Base-by-base conservation (phyloP, 176 grass and related monocot species). In the Zea luxurians region DNA sequence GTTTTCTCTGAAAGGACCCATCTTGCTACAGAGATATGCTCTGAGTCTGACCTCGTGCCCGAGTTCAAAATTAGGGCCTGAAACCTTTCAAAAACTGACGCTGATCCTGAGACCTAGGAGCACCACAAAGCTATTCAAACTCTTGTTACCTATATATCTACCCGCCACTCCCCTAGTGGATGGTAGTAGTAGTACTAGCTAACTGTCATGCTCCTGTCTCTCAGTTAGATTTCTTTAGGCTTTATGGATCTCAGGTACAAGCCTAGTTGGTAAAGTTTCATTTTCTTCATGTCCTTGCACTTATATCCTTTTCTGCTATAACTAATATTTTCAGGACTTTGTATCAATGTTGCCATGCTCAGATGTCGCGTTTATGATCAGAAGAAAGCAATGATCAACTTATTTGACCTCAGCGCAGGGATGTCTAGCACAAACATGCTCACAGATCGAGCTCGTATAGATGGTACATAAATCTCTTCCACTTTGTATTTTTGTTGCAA, bases 361-460 rank as follows among this genome's bases (percentile, higher is more conserved):
- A 10, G 58, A 81, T 65, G 77, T 3, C 49, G 35, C 27, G 5
- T 64, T 50, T 76, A 58, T 89, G 0, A 46, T 76, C 34, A 70
- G 40, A 80, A 64, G 55, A 50, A 78, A 35, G 60, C 71, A 48
- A 86, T 94, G 92, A 89, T 91, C 73, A 94, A 86, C 71, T 43
- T 89, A 72, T 91, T 91, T 8, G 89, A 94, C 55, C 73, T 86
- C 61, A 86, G 76, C 17, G 8, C 91, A 7, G 79, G 88, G 66
- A 91, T 94, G 89, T 49, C 88, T 68, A 84, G 68, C 78, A 64
- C 58, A 2, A 84, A 86, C 48, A 48, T 81, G 77, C 72, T 72
- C 37, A 16, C 66, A 0, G 77, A 86, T 64, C 78, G 70, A 86
- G 7, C 42, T 82, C 80, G 70, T 7, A 83, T 83, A 94, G 88